Evolutionary conservation across 1,284 basidiomycete genomes (phyloP).

Genomic region (Volvariella surrecta): DNA sequence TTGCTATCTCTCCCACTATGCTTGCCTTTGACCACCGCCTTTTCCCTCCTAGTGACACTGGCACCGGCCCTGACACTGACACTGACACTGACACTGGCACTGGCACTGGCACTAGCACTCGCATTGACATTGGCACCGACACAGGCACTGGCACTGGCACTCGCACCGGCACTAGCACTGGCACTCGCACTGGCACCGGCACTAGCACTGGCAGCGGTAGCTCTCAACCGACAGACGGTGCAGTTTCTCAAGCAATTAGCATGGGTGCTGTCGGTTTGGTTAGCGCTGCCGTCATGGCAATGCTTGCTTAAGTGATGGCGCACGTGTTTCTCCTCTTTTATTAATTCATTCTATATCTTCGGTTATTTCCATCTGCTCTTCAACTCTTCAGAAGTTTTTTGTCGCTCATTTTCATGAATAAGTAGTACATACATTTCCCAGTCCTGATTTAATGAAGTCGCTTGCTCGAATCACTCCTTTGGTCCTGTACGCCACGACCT

Average conservation of each 20-base stretch:
- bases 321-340: neutral
- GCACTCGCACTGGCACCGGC: slow-evolving; percentile 9
- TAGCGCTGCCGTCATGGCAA: slow-evolving; percentile 37
- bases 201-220: slow-evolving; percentile 13
- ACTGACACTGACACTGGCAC: slow-evolving; percentile 11
- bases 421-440: neutral
- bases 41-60: too few relatives aligned
- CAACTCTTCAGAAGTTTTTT: neutral
- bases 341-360: neutral
- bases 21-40: too few relatives aligned
- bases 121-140: slow-evolving; percentile 4
- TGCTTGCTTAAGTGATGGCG: slow-evolving; percentile 28
- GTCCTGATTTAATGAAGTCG: neutral
- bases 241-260: slow-evolving; percentile 23
- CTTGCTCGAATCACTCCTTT: neutral
- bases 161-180: slow-evolving; percentile 7
- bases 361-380: neutral
- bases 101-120: slow-evolving; percentile 13
- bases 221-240: slow-evolving; percentile 16
- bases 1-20: slow-evolving; percentile 12
- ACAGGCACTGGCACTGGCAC: slow-evolving; percentile 6
- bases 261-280: slow-evolving; percentile 35
- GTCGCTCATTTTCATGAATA: neutral
- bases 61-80: slow-evolving; percentile 12
- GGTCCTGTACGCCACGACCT: too few relatives aligned